These are phyloP conservation scores for Lactifluus rugatus DNA, from an alignment of 768 basidiomycete genomes.

Conservation along the genomic window DNA sequence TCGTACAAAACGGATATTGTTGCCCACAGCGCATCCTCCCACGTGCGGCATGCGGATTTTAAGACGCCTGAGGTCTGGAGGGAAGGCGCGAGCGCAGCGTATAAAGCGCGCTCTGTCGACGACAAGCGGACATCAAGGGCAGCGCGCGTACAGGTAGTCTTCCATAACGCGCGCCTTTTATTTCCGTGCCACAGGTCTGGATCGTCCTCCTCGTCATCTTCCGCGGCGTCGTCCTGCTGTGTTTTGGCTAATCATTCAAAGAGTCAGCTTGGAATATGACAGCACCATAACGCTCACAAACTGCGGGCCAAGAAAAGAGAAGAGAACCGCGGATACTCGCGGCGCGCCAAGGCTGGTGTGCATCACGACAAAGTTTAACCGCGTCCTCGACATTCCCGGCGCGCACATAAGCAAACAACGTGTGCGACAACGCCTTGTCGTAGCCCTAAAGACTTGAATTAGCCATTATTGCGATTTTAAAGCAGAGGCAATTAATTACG, in stretches of 20 bases:
- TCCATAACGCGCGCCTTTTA: slow-evolving; percentile 73
- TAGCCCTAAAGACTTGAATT: slow-evolving; percentile 42
- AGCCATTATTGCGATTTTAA: no score
- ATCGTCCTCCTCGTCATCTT: slow-evolving; percentile 33
- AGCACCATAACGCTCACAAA: slow-evolving; percentile 38
- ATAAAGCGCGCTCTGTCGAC: slow-evolving; percentile 70
- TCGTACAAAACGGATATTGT: slow-evolving; percentile 74
- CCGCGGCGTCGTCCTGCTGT: slow-evolving; percentile 38
- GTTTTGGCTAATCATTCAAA: slow-evolving; percentile 30
- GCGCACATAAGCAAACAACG: slow-evolving; percentile 73
- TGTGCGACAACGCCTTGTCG: slow-evolving; percentile 68
- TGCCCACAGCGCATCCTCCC: slow-evolving; percentile 97
- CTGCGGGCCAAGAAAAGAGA: slow-evolving; percentile 64
- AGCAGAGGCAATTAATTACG: slow-evolving; percentile 22
- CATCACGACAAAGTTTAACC: slow-evolving; percentile 67
- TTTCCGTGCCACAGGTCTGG: slow-evolving; percentile 64
- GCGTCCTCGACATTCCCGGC: slow-evolving; percentile 83
- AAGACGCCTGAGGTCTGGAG: slow-evolving; percentile 55
- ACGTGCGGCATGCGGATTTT: slow-evolving; percentile 69
- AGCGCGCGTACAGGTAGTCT: slow-evolving; percentile 68
- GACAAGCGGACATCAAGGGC: slow-evolving; percentile 58
- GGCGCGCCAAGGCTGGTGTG: slow-evolving; percentile 87
- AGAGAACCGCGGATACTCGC: slow-evolving; percentile 79
- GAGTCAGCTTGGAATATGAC: background rate
- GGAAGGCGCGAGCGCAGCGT: slow-evolving; percentile 75